These are phyloP conservation scores for Naumovozyma dairenensis DNA, from an alignment of 805 yeast species.

Conservation along the genomic window DNA sequence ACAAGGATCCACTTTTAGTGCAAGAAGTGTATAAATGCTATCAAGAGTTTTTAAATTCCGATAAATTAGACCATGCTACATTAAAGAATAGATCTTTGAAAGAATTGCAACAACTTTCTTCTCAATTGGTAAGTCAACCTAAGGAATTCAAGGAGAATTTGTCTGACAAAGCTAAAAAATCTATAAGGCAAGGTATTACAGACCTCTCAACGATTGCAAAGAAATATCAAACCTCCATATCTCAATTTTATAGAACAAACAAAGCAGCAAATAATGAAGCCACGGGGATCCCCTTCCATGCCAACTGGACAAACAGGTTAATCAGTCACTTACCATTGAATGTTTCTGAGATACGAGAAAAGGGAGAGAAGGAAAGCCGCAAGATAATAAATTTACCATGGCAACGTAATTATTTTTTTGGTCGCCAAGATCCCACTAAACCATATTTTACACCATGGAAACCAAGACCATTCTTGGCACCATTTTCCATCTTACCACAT, in stretches of 20 bases:
- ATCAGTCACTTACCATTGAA: constrained; percentile 34
- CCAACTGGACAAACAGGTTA: constrained; percentile 43
- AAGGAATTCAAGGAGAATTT: constrained; percentile 17
- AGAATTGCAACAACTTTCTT: constrained; percentile 10
- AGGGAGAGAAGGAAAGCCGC: constrained; percentile 38
- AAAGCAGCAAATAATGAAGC: constrained; percentile 13
- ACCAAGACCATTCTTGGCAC: constrained; percentile 87
- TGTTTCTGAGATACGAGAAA: constrained; percentile 39
- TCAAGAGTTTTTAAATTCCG: constrained; percentile 18
- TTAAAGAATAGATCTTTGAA: constrained; percentile 7
- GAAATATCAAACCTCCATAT: constrained; percentile 17
- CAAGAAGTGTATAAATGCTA: constrained; percentile 16
- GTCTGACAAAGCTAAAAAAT: constrained; percentile 16
- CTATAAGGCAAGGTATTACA: constrained; percentile 21
- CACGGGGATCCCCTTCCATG: constrained; percentile 36
- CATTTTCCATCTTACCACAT: constrained; percentile 84
- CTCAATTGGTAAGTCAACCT: constrained; percentile 12
- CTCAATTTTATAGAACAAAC: constrained; percentile 24
- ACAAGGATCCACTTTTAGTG: constrained; percentile 18
- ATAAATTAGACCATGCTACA: constrained; percentile 8
- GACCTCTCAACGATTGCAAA: constrained; percentile 20
- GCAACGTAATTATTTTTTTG: constrained; percentile 67
- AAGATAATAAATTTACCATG: constrained; percentile 58
- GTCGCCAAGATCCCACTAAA: constrained; percentile 66
- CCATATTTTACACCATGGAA: constrained; percentile 95